Percentiles rank a stretch among this genome's conserved stretches.
Conservation (phyloP, 805 yeast species). For the Kuraishia floccosa region DNA sequence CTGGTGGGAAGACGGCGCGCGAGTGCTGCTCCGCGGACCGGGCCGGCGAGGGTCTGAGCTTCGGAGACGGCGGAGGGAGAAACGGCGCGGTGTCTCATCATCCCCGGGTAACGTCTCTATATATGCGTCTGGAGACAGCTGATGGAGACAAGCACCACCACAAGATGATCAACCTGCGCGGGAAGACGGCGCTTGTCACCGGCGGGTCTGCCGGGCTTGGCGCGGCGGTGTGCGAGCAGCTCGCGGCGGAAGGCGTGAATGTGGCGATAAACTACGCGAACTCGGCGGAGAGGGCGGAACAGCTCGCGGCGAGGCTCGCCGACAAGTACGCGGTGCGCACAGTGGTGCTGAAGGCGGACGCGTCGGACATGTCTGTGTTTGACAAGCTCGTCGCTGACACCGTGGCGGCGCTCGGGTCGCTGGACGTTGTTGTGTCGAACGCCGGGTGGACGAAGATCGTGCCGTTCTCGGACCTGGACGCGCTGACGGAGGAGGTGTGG, state of each 20-base stretch:
- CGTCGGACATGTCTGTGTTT: slow-evolving; percentile 10
- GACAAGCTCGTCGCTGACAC: slow-evolving; percentile 15
- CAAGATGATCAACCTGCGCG: slow-evolving; percentile 9
- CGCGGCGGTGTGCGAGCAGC: slow-evolving; percentile 18
- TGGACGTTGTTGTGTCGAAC: slow-evolving; percentile 26
- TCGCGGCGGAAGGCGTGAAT: slow-evolving; percentile 22
- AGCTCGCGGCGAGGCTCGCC: slow-evolving; percentile 9
- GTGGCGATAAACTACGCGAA: slow-evolving; percentile 21
- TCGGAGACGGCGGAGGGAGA: too few species aligned
- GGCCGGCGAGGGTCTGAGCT: too few species aligned
- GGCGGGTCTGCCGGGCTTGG: slow-evolving; percentile 23
- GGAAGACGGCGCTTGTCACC: slow-evolving; percentile 18
- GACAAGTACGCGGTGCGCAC: slow-evolving; percentile 9
- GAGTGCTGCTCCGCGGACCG: too few species aligned
- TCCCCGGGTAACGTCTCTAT: slow-evolving; percentile 24
- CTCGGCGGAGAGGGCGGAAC: slow-evolving; percentile 17
- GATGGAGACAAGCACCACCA: too few species aligned
- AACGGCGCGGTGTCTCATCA: too few species aligned
- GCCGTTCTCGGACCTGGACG: slow-evolving; percentile 18
- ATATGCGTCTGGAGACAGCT: slow-evolving; percentile 33
- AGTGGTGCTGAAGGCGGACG: slow-evolving; percentile 14
- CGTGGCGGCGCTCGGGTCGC: slow-evolving; percentile 12
- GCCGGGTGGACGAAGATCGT: slow-evolving; percentile 25
- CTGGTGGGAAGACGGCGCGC: too few species aligned
- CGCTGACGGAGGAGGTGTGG: slow-evolving; percentile 20